Evolutionary conservation across 2,329 filamentous ascomycete genomes (phyloP), one percentile per base, ranked within the genome.

Genomic region (Didymella glomerata): DNA sequence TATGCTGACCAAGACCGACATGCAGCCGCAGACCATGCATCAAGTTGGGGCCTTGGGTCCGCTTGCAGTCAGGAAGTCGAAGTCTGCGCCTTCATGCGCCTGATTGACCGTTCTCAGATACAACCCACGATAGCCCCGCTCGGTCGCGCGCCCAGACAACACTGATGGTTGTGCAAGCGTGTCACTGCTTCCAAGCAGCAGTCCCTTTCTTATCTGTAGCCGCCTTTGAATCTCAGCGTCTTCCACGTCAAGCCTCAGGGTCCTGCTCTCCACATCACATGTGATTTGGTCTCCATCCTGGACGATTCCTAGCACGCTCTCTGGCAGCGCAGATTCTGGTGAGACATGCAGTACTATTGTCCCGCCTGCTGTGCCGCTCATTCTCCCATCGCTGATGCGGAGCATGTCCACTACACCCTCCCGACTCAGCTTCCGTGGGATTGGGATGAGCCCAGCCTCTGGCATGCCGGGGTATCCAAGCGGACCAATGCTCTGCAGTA

Each of bases 381-480:
- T 85, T 22, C 84, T 74, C 1, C 84, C 83, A 71, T 86, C 84
- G 0, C 80, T 82, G 4, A 85, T 68, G 1, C 84, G 75, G 27
- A 85, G 66, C 83, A 86, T 85, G 64, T 85, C 83, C 25, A 74
- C 77, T 1, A 85, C 81, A 0, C 83, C 83, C 54, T 77, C 68
- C 2, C 68, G 69, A 7, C 74, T 79, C 2, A 85, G 71, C 57
- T 84, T 85, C 14, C 97, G 85, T 1, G 93, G 92, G 7, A 96
- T 86, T 68, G 96, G 95, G 54, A 83, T 90, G 52, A 97, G 81
- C 4, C 90, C 91, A 1, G 93, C 93, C 79, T 97, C 93, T 1
- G 93, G 93, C 93, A 97, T 97, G 42, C 93, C 93, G 0, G 93
- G 93, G 0, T 93, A 93, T 59, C 93, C 93, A 73, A 90, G 91